Conservation (phyloP, 768 basidiomycete species). For the Ramaria sp. region DNA sequence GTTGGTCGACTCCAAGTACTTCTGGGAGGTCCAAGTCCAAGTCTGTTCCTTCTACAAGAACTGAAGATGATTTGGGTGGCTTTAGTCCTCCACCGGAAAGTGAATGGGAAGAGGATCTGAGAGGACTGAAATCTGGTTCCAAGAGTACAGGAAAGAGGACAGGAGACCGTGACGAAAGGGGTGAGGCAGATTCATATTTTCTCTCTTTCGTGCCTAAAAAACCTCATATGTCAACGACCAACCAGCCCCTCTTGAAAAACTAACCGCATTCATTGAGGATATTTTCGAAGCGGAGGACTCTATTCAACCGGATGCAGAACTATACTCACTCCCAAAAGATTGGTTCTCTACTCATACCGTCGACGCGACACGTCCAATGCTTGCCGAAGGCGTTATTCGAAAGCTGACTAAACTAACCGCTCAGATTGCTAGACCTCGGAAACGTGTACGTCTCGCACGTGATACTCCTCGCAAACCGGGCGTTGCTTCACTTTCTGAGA, state of each 20-base stretch:
- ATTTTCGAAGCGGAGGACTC: conserved; percentile 76
- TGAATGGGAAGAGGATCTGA: conserved; percentile 24
- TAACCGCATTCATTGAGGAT: conserved; percentile 68
- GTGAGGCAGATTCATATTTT: conserved; percentile 22
- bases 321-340: conserved; percentile 35
- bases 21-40: neutral
- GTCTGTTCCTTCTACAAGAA: conserved; percentile 16
- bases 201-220: conserved; percentile 4
- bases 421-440: conserved; percentile 55
- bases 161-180: conserved; percentile 69
- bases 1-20: conserved; percentile 17
- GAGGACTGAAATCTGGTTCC: conserved; percentile 32
- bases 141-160: conserved; percentile 31
- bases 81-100: conserved; percentile 31
- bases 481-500: conserved; percentile 52
- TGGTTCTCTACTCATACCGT: conserved; percentile 54
- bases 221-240: neutral
- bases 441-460: conserved; percentile 45
- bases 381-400: conserved; percentile 45
- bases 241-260: conserved; percentile 61
- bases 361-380: conserved; percentile 48
- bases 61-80: conserved; percentile 34
- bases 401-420: conserved; percentile 64
- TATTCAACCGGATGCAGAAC: conserved; percentile 41
- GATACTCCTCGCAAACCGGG: conserved; percentile 31